Base-by-base conservation (phyloP, 2,329 filamentous ascomycete genomes). In the Fusarium sp. region DNA sequence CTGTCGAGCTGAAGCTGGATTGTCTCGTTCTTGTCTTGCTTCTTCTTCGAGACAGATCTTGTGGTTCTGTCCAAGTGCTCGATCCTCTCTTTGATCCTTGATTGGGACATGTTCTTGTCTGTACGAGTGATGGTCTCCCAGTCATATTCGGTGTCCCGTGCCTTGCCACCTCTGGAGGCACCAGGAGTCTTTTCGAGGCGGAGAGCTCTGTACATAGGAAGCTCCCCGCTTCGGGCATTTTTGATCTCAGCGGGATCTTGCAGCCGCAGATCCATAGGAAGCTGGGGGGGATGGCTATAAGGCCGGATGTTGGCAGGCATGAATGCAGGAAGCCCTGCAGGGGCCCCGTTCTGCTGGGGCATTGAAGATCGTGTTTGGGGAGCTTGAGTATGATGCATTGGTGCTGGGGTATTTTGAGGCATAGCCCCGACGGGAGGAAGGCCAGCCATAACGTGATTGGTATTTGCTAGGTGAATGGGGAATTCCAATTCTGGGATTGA, bases 1-100 rank as follows among this genome's bases (percentile, higher is more conserved):
- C 57, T 69, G 60, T 87, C 84, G 14, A 89, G 74, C 62, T 88
- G 87, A 6, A 78, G 77, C 65, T 84, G 83, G 28, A 87, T 80
- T 5, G 76, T 70, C 0, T 79, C 66, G 7, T 75, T 79, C 33
- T 88, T 78, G 1, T 71, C 70, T 7, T 77, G 77, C 75, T 82
- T 84, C 77, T 86, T 88, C 44, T 84, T 79, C 20, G 74, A 31
- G 18, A 84, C 78, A 0, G 78, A 58, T 14, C 66, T 75, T n/a
- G 81, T 82, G 1, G 75, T 73, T 28, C 60, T 74, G 24, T 85
- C 79, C 26, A 89, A 79, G 9, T 81, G 68, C 17, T 79, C 80
- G 20, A 88, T 81, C 35, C 81, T 81, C 14, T 74, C 79, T 6
- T 72, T 78, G 3, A 82, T 83, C 14, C 83, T 83, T n/a, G 77